Evolutionary conservation across 768 basidiomycete genomes (phyloP).

Genomic region (Auricularia sp.): DNA sequence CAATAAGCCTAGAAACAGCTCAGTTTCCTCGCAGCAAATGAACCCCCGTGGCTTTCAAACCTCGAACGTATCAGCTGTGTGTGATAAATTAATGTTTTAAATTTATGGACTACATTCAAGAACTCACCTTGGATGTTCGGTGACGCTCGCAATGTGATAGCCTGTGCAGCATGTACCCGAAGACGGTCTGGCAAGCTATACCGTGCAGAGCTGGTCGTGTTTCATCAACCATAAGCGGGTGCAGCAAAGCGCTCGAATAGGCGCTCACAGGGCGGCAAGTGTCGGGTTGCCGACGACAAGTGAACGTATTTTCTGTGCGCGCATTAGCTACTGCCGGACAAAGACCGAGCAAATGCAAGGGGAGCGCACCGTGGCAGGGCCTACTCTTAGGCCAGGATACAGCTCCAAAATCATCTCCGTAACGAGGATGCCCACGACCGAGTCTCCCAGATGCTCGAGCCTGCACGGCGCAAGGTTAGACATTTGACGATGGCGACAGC

Average conservation of each 20-base stretch:
- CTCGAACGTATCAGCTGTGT: constrained; percentile 69
- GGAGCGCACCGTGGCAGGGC: constrained; percentile 58
- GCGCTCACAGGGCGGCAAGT: constrained; percentile 54
- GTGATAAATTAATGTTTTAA: background rate
- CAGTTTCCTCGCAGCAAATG: background rate
- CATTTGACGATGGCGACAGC: constrained; percentile 9
- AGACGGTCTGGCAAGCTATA: constrained; percentile 57
- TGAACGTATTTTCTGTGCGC: constrained; percentile 61
- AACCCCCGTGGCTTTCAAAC: constrained; percentile 26
- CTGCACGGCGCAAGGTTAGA: constrained; percentile 24
- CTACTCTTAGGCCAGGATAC: constrained; percentile 64
- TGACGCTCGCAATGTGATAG: constrained; percentile 60
- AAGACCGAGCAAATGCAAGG: background rate
- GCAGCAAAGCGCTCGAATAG: constrained; percentile 11
- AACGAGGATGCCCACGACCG: constrained; percentile 58
- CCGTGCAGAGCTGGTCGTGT: constrained; percentile 39
- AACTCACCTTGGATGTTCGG: constrained; percentile 58
- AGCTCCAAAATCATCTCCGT: constrained; percentile 53
- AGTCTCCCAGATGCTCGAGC: constrained; percentile 68
- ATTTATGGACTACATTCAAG: background rate
- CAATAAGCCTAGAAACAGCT: constrained; percentile 49
- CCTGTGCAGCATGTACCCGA: constrained; percentile 61
- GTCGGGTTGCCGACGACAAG: constrained; percentile 67
- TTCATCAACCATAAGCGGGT: background rate
- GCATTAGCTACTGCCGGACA: background rate